Evolutionary conservation across 2,329 filamentous ascomycete species (phyloP), one percentile per base, ranked within the genome.

Genomic region (Lomentospora prolificans): DNA sequence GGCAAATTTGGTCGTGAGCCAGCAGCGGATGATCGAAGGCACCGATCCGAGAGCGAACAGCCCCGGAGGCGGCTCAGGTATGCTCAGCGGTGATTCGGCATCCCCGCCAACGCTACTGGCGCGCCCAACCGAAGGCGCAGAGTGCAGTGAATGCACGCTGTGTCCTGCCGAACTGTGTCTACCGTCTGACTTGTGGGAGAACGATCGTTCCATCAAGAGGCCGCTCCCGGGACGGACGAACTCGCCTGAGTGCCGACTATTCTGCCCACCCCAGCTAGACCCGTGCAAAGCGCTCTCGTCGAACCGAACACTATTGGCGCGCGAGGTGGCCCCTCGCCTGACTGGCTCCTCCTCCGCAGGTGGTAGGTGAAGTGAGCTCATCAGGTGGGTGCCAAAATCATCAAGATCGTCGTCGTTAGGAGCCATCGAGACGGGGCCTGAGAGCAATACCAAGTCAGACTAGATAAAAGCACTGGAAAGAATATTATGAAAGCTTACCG

Each of bases 251-350:
- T 90, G 86, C 48, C 92, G 84, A 5, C 17, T 55, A 58, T 86
- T 88, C 60, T 82, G 84, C 36, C 73, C 73, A 39, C 85, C 86
- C 82, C 94, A 95, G 68, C 90, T 81, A 7, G 82, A 90, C 51
- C 89, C 87, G 63, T 96, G 90, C 63, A 96, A 84, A 12, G 92
- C 91, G 65, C 90, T 96, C 68, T 97, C 92, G 66, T 97, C 94
- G 64, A 99, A 99, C 36, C 94, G 88, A 62, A 99, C 94, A 66
- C 94, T 97, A 67, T 97, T 97, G 51, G 94, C 92, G 63, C 94
- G 82, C 17, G 94, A 99, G 17, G 90, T 87, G 19, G 89, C 89
- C 55, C 94, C 89, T 60, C 92, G 82, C 36, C 90, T 84, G 57
- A 90, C 85, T 30, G 88, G 88, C 66, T 91, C 87, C 60, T 97